Percentiles rank a stretch among this genome's conserved stretches.
Evolutionary conservation across 2,329 filamentous ascomycete genomes (phyloP).

Genomic region (Acarospora socialis): DNA sequence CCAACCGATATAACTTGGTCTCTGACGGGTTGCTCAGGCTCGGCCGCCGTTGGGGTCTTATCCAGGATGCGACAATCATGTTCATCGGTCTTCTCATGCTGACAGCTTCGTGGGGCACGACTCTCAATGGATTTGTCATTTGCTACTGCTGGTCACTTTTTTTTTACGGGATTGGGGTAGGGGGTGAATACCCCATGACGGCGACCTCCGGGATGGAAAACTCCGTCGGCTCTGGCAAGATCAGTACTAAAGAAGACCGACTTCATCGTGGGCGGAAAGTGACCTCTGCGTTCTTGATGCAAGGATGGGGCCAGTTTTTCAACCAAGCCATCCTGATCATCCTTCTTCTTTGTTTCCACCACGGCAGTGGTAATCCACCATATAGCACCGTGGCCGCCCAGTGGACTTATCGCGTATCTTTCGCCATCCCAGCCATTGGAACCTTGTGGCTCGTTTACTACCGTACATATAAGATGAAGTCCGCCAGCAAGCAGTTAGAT

Average conservation of each 20-base stretch:
- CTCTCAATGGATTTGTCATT: slow-evolving; percentile 86
- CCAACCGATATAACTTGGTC: slow-evolving; percentile 13
- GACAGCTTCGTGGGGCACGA: slow-evolving; percentile 76
- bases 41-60: slow-evolving; percentile 85
- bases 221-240: slow-evolving; percentile 66
- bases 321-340: slow-evolving; percentile 87
- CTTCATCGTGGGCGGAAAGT: slow-evolving; percentile 93
- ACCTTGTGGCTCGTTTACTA: slow-evolving; percentile 94
- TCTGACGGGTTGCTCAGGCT: slow-evolving; percentile 39
- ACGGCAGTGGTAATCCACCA: slow-evolving; percentile 57
- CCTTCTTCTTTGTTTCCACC: slow-evolving; percentile 77
- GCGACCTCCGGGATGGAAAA: slow-evolving; percentile 92
- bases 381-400: slow-evolving; percentile 68
- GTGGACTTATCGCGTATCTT: slow-evolving; percentile 84
- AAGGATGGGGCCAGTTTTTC: slow-evolving; percentile 92
- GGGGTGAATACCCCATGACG: slow-evolving; percentile 79
- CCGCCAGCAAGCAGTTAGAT: slow-evolving; percentile 68
- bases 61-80: slow-evolving; percentile 92
- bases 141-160: slow-evolving; percentile 93
- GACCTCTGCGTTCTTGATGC: slow-evolving; percentile 93
- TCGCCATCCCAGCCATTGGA: slow-evolving; percentile 77
- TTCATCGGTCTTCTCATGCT: slow-evolving; percentile 84
- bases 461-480: slow-evolving; percentile 86
- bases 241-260: slow-evolving; percentile 84
- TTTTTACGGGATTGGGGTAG: slow-evolving; percentile 60